A percentile compares a stretch with the other conserved stretches of the same genome.
Conservation (phyloP, 2,329 filamentous ascomycete species). For the Teratosphaeria pseudoeucalypti region DNA sequence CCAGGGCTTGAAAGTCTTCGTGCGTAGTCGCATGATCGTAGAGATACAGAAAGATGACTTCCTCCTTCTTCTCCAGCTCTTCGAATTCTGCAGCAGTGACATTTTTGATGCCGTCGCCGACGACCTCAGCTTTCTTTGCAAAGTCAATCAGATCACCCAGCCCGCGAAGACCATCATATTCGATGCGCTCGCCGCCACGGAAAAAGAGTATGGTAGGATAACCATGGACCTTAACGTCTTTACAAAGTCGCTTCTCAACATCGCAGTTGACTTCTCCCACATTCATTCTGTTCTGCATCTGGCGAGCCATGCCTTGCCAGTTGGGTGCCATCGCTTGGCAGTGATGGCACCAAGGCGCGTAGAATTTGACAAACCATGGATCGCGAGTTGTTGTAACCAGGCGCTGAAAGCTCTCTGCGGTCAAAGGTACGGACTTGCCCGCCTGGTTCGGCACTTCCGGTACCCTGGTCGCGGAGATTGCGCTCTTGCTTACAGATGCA, state of each 20-base stretch:
- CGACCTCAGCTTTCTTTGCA: constrained; percentile 73
- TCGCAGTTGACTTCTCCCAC: constrained; percentile 96
- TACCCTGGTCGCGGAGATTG: constrained; percentile 35
- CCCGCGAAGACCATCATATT: constrained; percentile 85
- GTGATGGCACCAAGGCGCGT: constrained; percentile 93
- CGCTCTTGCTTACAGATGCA: constrained; percentile 31
- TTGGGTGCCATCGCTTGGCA: constrained; percentile 86
- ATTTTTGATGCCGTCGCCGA: constrained; percentile 66
- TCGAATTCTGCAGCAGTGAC: constrained; percentile 68
- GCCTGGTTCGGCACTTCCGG: constrained; percentile 51
- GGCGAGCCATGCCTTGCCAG: constrained; percentile 81
- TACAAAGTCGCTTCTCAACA: constrained; percentile 74
- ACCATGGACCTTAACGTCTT: constrained; percentile 67
- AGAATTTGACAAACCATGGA: constrained; percentile 98
- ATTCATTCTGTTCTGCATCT: constrained; percentile 83
- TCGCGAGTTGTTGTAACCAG: constrained; percentile 79
- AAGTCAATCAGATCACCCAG: constrained; percentile 83
- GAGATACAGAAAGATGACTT: constrained; percentile 95
- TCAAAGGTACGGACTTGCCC: constrained; percentile 65
- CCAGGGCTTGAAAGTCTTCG: constrained; percentile 83
- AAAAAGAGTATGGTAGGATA: constrained; percentile 93
- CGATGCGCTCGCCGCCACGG: constrained; percentile 78
- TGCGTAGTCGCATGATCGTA: constrained; percentile 90
- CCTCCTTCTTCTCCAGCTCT: constrained; percentile 79
- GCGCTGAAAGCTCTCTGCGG: constrained; percentile 74